Conservation (phyloP, 164 flowering plant genomes). For the Nymphaea thermarum region DNA sequence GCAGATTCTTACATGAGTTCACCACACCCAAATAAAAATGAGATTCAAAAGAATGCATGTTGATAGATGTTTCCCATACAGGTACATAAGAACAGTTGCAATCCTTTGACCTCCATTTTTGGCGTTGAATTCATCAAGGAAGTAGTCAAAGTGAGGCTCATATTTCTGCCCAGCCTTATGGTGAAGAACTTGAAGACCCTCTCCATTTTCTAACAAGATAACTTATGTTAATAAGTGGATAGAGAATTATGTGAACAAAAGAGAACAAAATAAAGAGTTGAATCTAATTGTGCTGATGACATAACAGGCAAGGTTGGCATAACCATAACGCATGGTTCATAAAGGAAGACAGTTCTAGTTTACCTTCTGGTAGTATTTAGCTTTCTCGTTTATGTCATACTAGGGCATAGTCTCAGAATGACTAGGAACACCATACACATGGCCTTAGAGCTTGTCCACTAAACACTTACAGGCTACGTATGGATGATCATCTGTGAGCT, state of each 20-base stretch:
- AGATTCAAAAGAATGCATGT: not conserved
- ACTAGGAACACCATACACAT: too few relatives aligned
- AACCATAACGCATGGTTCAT: too few relatives aligned
- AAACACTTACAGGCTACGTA: too few relatives aligned
- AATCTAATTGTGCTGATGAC: too few relatives aligned
- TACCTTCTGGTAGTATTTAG: too few relatives aligned
- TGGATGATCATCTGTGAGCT: too few relatives aligned
- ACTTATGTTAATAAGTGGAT: not conserved
- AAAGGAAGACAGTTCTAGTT: too few relatives aligned
- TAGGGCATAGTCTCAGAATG: too few relatives aligned
- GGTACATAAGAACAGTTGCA: slow-evolving; percentile 91
- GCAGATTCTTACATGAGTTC: not conserved
- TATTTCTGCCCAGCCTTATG: slow-evolving; percentile 88
- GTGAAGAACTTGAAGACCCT: slow-evolving; percentile 89
- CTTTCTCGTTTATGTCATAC: too few relatives aligned
- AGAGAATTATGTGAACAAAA: not conserved
- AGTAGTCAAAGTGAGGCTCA: slow-evolving; percentile 88
- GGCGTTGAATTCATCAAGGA: slow-evolving; percentile 65
- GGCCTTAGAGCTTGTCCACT: too few relatives aligned
- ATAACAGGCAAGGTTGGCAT: too few relatives aligned
- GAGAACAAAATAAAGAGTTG: not conserved
- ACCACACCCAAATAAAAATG: too few relatives aligned
- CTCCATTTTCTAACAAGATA: slow-evolving; percentile 72
- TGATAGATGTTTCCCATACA: slow-evolving; percentile 37
- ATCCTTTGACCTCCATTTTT: slow-evolving; percentile 82